Evolutionary conservation across 495 filamentous ascomycete genomes (phyloP).

Genomic region (Lichina pygmaea): DNA sequence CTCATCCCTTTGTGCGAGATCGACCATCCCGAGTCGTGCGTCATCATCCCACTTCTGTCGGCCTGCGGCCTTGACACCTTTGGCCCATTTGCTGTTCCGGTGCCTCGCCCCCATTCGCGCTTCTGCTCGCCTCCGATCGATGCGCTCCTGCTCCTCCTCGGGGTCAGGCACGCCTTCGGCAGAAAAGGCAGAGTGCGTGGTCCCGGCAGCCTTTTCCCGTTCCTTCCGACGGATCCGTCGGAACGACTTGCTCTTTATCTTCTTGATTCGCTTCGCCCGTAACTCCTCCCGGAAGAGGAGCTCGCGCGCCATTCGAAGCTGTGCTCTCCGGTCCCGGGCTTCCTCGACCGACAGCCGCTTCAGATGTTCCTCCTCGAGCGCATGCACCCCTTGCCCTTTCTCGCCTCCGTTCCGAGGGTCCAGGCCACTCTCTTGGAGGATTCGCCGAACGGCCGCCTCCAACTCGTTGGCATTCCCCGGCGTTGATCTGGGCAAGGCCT

Average conservation of each 20-base stretch:
- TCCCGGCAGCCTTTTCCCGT: slow-evolving; percentile 42
- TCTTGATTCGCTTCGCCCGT: slow-evolving; percentile 76
- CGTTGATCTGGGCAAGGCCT: slow-evolving; percentile 18
- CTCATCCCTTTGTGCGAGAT: slow-evolving; percentile 65
- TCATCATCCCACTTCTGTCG: slow-evolving; percentile 66
- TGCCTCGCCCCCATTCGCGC: slow-evolving; percentile 78
- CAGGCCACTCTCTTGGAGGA: slow-evolving; percentile 70
- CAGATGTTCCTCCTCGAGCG: slow-evolving; percentile 40
- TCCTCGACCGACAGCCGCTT: slow-evolving; percentile 42
- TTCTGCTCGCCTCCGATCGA: slow-evolving; percentile 55
- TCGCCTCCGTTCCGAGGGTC: slow-evolving; percentile 27
- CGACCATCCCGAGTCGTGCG: slow-evolving; percentile 44
- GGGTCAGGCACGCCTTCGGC: neutral
- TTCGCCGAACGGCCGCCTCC: slow-evolving; percentile 58
- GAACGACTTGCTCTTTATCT: slow-evolving; percentile 92
- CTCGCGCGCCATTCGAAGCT: slow-evolving; percentile 58
- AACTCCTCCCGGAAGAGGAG: slow-evolving; percentile 76
- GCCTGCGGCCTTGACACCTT: slow-evolving; percentile 53
- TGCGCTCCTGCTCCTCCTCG: slow-evolving; percentile 54
- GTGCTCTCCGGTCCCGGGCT: slow-evolving; percentile 40
- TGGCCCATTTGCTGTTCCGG: slow-evolving; percentile 84
- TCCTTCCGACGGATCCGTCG: slow-evolving; percentile 79
- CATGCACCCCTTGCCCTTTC: slow-evolving; percentile 34
- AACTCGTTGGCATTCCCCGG: slow-evolving; percentile 32
- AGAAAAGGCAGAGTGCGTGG: slow-evolving; percentile 18